Evolutionary conservation across 768 basidiomycete species (phyloP), one percentile per base, ranked within the genome.

Genomic region (Lactifluus piperatus): DNA sequence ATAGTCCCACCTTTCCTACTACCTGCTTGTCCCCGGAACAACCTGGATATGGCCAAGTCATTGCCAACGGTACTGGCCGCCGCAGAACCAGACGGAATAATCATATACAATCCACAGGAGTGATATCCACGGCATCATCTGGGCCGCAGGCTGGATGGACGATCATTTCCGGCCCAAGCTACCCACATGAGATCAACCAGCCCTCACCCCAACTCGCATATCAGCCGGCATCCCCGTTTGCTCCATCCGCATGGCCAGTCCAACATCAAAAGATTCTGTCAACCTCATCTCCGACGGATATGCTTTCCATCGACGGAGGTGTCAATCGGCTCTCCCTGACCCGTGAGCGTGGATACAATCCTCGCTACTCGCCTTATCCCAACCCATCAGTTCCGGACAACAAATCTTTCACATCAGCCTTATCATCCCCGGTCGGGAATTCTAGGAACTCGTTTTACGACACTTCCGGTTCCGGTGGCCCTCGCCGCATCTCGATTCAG

Each of bases 21-120:
- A 88, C 86, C 29, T 94, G 91, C 69, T 75, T 94, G 52, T 82
- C 88, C 1, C 91, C 91, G 51, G 88, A 90, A 70, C 88, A 91
- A 63, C 81, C 89, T 34, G 91, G 91, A 8, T 94, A 85, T 70
- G 91, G 91, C 24, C 90, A 92, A 68, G 84, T 93, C 48, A 81
- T 91, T 18, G 75, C 84, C 45, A 77, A 56, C 24, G 47, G 56
- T 9, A 45, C 57, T 7, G 58, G 64, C 16, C 57, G 65, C 32
- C 66, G 62, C 20, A 59, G 63, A 39, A 44, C 57, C 26, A 52
- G 61, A 13, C 64, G 59, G 34, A 63, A 32, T 32, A 59, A 51
- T 47, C 58, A 66, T 37, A 39, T 54, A 29, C 58, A 56, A 50
- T 60, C 4, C 36, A 32, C 64, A 13, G 56, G 49, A 6, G 36